A percentile compares a stretch with the other conserved stretches of the same genome.
These are phyloP conservation scores for Purpureocillium lavendulum DNA, from an alignment of 2,329 filamentous ascomycete species.

Conservation along the genomic window DNA sequence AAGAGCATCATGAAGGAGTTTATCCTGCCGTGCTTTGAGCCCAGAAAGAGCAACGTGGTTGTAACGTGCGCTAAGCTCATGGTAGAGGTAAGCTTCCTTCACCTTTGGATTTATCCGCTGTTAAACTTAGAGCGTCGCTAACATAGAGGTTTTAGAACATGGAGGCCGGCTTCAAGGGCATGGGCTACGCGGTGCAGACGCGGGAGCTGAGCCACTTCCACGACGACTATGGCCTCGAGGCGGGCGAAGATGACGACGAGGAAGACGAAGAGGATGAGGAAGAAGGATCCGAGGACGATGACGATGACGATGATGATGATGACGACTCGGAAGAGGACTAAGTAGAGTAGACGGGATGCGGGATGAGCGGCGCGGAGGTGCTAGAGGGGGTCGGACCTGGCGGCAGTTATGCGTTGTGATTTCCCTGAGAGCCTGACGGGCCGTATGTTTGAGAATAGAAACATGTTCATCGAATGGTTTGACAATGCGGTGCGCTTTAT, in stretches of 20 bases:
- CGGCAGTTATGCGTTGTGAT: too few species aligned
- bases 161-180: constrained; percentile 61
- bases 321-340: constrained; percentile 2
- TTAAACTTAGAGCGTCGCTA: too few species aligned
- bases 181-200: constrained; percentile 72
- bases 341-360: constrained; percentile 4
- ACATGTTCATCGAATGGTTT: too few species aligned
- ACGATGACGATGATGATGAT: constrained; percentile 16
- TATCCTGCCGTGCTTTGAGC: constrained; percentile 71
- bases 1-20: constrained; percentile 64
- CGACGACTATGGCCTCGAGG: constrained; percentile 79
- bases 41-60: constrained; percentile 74
- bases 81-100: constrained; percentile 65
- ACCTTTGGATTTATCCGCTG: too few species aligned
- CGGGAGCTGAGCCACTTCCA: constrained; percentile 72
- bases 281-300: constrained; percentile 18
- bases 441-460: too few species aligned
- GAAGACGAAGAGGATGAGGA: constrained; percentile 39
- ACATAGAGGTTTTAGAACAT: too few species aligned
- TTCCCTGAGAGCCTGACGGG: too few species aligned
- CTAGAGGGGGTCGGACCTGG: too few species aligned
- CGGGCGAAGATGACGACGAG: constrained; percentile 50
- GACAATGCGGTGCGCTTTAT: too few species aligned
- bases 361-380: too few species aligned
- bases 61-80: constrained; percentile 82